Base-by-base conservation (phyloP, 1,139 yeast species). In the Sugiyamaella neomexicana region DNA sequence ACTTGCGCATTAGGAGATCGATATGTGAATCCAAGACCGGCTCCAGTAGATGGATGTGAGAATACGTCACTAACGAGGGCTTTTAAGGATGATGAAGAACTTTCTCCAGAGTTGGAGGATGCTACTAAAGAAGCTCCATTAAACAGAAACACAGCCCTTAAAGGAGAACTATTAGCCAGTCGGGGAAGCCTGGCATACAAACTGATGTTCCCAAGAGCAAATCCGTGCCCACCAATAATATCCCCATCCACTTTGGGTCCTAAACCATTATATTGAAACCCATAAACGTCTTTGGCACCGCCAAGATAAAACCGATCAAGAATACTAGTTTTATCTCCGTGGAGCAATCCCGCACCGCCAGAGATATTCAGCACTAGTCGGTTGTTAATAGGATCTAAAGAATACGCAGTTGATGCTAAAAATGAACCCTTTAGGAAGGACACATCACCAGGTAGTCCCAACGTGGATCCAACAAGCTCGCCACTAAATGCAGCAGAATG, bases 1-100 rank as follows among this genome's bases (percentile, higher is more conserved):
- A 93, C 87, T 59, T 98, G 78, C 0, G 98, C 98, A 70, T 83
- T 81, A 1, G 96, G 95, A 67, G 90, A 96, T 59, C 85, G 83
- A 67, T 86, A 89, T 16, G 89, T 77, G 2, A 93, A 61, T 1
- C 99, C 99, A 54, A 84, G 41, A 15, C 71, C 71, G 2, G 63
- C 63, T 9, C 68, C 66, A 4, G 66, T 59, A 5, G 68, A 64
- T 9, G 47, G 61, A 46, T 12, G 39, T 27, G 51, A 44, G 27
- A 40, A 56, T 46, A 36, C 50, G 41, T 41, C 25, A 42, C 17
- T 23, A 6, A 54, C 7, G 7, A 54, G 52, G 6, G 23, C 17
- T 16, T 45, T 50, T 27, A 50, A 12, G 12, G 38, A 23, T 12
- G 52, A 37, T 15, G 40, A 15, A 8, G 51, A 13, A 1, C 45